Evolutionary conservation across 345 rosid species (phyloP), one percentile per base, ranked within the genome.

Genomic region (Toxicodendron radicans): DNA sequence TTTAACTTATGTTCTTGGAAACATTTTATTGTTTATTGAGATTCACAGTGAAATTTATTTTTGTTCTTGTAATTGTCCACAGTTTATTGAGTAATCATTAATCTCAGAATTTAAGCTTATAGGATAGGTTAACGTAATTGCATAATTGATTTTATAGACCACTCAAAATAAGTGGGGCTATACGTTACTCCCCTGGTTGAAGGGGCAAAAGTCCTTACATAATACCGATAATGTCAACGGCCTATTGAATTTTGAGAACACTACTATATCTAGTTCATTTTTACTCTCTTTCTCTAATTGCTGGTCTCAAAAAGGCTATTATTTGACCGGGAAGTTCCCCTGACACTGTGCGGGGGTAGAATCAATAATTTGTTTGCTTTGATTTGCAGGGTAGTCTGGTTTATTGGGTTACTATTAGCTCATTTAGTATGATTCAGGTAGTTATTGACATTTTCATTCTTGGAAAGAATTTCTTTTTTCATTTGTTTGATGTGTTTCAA

Each of bases 341-440:
- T 17, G 21, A 57, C 16, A 21, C n/a, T 46, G 61, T 73, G 1
- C 33, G 45, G 56, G 24, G 24, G 43, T 62, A 69, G 57, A 53
- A 62, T 76, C 64, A 71, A 76, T 68, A 56, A 72, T 57, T 72
- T 58, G 9, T 75, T 43, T 76, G 53, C 43, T 67, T 81, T 66
- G 21, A 76, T 75, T 88, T 74, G 78, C 84, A 95, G 98, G 99
- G 97, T 79, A 91, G 95, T 81, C 87, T 91, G 73, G 85, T 95
- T 45, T 95, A 92, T 75, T 94, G 99, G 99, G 72, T 87, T 68
- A 87, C 99, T 60, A 95, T 92, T 81, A 82, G 89, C 68, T 88
- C 97, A 73, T 70, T 86, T 69, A 92, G 82, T 81, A 46, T 84
- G 52, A 62, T 94, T 58, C 99, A 91, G 99, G 99, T 95, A 63